A percentile compares a stretch with the other conserved stretches of the same genome.
phyloP scores from a whole-genome alignment of 192 early-diverging fungal genomes.

The Coemansia umbellata region DNA sequence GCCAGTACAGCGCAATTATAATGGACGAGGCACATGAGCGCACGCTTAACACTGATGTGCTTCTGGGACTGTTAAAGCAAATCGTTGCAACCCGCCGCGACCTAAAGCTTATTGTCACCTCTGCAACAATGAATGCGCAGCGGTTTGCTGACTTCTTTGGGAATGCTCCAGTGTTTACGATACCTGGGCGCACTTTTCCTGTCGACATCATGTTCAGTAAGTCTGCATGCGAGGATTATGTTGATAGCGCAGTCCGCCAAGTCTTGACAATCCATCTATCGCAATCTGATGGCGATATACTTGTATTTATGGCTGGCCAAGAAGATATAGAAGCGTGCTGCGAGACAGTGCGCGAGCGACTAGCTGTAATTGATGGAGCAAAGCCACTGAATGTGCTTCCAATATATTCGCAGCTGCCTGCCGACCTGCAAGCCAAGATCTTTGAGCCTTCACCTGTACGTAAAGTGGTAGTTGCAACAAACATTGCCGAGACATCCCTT shows the following conservation, averaged over 20 bases:
- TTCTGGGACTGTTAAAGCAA: constrained; percentile 89
- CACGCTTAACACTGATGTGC: constrained; percentile 91
- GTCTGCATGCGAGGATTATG: constrained; percentile 91
- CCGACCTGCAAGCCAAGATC: constrained; percentile 92
- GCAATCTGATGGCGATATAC: constrained; percentile 88
- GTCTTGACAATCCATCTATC: constrained; percentile 94
- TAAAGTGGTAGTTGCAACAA: constrained; percentile 95
- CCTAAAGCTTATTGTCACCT: constrained; percentile 93
- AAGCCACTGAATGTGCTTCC: constrained; percentile 82
- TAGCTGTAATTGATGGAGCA: constrained; percentile 58
- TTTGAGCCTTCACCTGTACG: constrained; percentile 88
- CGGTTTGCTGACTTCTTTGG: constrained; percentile 90
- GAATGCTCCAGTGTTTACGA: constrained; percentile 89
- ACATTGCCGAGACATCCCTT: constrained; percentile 98
- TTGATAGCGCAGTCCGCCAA: constrained; percentile 90
- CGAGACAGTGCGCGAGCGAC: constrained; percentile 66
- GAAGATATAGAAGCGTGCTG: constrained; percentile 94
- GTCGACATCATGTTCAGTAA: constrained; percentile 94
- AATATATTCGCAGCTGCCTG: constrained; percentile 91
- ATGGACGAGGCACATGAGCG: constrained; percentile 99
- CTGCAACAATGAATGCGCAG: constrained; percentile 93
- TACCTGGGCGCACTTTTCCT: constrained; percentile 93
- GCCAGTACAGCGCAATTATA: constrained; percentile 87
- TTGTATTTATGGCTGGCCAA: constrained; percentile 96
- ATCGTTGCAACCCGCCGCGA: constrained; percentile 77